Percentiles rank a stretch among this genome's conserved stretches.
Evolutionary conservation across 176 grass and related monocot genomes (phyloP).

Genomic region (Calamus simplicifolius): DNA sequence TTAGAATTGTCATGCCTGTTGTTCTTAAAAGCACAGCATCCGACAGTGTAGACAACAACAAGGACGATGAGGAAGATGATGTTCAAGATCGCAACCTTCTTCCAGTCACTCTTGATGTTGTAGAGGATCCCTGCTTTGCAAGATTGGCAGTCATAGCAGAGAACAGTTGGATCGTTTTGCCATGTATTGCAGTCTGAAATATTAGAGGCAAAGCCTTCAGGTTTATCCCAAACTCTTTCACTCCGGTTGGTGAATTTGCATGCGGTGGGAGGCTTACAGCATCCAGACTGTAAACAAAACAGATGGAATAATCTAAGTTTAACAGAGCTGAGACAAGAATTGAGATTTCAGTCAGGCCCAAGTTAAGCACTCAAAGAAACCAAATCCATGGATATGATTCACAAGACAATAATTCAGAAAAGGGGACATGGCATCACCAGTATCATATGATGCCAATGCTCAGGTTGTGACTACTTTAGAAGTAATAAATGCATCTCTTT

Average conservation of each 20-base stretch:
- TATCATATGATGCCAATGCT: no score
- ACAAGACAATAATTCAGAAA: no score
- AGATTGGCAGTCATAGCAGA: constrained; percentile 75
- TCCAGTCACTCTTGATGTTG: constrained; percentile 90
- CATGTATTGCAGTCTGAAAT: constrained; percentile 65
- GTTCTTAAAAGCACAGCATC: constrained; percentile 86
- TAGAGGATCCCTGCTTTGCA: constrained; percentile 87
- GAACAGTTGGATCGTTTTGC: constrained; percentile 40
- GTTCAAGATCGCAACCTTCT: constrained; percentile 72
- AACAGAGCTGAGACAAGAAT: no score
- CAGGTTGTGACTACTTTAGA: no score
- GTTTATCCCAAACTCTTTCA: constrained; percentile 62
- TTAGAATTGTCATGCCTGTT: constrained; percentile 63
- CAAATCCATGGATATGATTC: no score
- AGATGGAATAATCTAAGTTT: no score
- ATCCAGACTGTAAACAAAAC: constrained; percentile 51
- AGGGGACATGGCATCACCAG: no score
- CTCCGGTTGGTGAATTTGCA: constrained; percentile 72
- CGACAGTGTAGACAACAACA: constrained; percentile 71
- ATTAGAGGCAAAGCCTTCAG: constrained; percentile 25
- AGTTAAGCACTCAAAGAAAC: no score
- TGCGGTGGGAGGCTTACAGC: constrained; percentile 77
- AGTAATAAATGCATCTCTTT: no score
- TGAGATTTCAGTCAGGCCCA: no score
- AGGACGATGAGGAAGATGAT: constrained; percentile 85